A percentile compares a stretch with the other conserved stretches of the same genome.
Evolutionary conservation across 169 alveolate genomes (phyloP).

Genomic region (Plasmodium malariae): DNA sequence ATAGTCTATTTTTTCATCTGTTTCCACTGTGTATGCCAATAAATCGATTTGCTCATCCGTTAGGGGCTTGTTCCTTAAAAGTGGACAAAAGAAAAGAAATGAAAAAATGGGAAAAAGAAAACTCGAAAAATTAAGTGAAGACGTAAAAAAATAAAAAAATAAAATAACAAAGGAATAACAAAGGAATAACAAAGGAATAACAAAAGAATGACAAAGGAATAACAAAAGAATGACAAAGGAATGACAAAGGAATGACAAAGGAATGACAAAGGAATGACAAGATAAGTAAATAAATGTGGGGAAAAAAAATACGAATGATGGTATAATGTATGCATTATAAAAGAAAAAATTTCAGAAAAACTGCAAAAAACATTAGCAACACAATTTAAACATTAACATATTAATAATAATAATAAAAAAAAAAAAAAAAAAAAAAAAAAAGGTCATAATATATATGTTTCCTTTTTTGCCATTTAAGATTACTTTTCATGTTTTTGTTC

Average conservation of each 20-base stretch:
- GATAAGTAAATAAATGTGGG: neutral
- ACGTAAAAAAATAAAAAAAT: constrained; percentile 15
- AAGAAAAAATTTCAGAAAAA: too few species aligned
- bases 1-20: constrained; percentile 80
- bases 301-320: neutral
- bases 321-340: too few species aligned
- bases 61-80: constrained; percentile 79
- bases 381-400: too few species aligned
- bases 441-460: neutral
- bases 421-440: neutral
- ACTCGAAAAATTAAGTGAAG: neutral
- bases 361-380: too few species aligned
- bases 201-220: too few species aligned
- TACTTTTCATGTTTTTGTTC: constrained; percentile 22
- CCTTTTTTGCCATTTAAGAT: neutral
- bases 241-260: too few species aligned
- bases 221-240: too few species aligned
- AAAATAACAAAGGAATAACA: too few species aligned
- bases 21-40: constrained; percentile 78
- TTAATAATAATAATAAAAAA: too few species aligned
- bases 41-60: constrained; percentile 84
- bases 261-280: neutral
- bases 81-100: neutral
- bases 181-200: too few species aligned
- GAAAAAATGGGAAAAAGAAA: neutral